A percentile compares a stretch with the other conserved stretches of the same genome.
Evolutionary conservation across 306 rosid genomes (phyloP).

Genomic region (Casuarina glauca): DNA sequence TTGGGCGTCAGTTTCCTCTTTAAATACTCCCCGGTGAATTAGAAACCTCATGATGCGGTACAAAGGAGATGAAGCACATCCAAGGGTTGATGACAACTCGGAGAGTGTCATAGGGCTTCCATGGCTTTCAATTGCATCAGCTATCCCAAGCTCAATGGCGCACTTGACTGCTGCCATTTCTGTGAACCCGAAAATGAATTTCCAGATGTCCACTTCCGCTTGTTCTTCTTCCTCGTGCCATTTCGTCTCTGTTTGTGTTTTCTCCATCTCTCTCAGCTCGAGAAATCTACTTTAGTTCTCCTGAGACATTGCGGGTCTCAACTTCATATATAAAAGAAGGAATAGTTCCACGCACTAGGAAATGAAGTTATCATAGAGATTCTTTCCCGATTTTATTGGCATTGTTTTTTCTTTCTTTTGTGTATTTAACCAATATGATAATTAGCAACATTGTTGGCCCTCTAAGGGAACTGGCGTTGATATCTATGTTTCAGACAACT

Average conservation of each 20-base stretch:
- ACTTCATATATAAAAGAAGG: background rate
- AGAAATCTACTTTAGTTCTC: background rate
- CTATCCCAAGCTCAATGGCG: conserved; percentile 64
- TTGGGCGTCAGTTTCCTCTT: background rate
- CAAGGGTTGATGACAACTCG: conserved; percentile 44
- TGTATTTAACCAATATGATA: background rate
- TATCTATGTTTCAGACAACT: background rate
- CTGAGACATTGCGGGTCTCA: background rate
- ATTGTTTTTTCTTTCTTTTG: background rate
- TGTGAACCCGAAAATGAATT: conserved; percentile 49
- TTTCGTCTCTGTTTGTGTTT: conserved; percentile 7
- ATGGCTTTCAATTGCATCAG: conserved; percentile 57
- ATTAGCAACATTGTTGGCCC: background rate
- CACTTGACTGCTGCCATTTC: conserved; percentile 67
- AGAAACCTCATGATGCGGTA: conserved; percentile 58
- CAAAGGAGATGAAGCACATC: conserved; percentile 32
- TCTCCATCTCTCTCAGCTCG: conserved; percentile 19
- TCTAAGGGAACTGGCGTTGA: background rate
- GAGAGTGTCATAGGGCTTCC: conserved; percentile 50
- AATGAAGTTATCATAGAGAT: background rate
- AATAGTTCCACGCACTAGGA: background rate
- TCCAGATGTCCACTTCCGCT: conserved; percentile 45
- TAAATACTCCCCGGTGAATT: conserved; percentile 42
- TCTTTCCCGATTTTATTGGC: background rate
- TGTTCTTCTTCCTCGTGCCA: conserved; percentile 33